Conservation (phyloP, 1,284 basidiomycete species). For the Schizophyllum amplum region DNA sequence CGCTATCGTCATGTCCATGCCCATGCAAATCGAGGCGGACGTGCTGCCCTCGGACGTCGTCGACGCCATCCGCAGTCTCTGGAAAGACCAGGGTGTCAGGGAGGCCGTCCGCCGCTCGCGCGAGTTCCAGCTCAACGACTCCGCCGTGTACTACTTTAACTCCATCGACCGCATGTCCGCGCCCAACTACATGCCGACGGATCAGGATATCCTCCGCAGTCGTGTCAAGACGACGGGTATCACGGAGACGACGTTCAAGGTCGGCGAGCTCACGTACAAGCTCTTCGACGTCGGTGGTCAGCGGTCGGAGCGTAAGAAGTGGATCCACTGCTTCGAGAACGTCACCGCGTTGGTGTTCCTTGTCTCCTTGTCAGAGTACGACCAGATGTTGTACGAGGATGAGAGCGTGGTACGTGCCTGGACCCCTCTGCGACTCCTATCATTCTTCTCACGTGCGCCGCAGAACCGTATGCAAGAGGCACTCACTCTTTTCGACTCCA, state of each 20-base stretch:
- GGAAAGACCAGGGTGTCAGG: conserved; percentile 83
- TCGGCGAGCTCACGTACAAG: conserved; percentile 88
- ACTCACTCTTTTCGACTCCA: conserved; percentile 90
- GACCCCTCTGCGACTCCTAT: conserved; percentile 4
- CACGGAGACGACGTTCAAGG: conserved; percentile 90
- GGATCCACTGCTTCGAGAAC: conserved; percentile 96
- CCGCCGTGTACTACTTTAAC: conserved; percentile 94
- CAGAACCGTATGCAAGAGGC: conserved; percentile 97
- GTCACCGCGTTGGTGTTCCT: conserved; percentile 94
- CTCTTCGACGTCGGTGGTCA: conserved; percentile 96
- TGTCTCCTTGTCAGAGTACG: conserved; percentile 90
- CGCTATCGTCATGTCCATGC: conserved; percentile 72
- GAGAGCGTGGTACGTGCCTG: conserved; percentile 72
- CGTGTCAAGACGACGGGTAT: conserved; percentile 97
- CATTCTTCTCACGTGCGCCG: conserved; percentile 2
- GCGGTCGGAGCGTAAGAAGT: conserved; percentile 89
- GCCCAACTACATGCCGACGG: conserved; percentile 77
- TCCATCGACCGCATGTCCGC: conserved; percentile 79
- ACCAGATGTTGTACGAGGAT: conserved; percentile 91
- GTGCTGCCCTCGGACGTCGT: conserved; percentile 71
- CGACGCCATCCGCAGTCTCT: conserved; percentile 79
- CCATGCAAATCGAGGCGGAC: conserved; percentile 81
- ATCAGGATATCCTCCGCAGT: conserved; percentile 91
- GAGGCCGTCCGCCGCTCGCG: conserved; percentile 80
- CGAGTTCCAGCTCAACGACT: conserved; percentile 97